These are phyloP conservation scores for Penicillium sp. DNA, from an alignment of 2,329 filamentous ascomycete species.

Conservation along the genomic window DNA sequence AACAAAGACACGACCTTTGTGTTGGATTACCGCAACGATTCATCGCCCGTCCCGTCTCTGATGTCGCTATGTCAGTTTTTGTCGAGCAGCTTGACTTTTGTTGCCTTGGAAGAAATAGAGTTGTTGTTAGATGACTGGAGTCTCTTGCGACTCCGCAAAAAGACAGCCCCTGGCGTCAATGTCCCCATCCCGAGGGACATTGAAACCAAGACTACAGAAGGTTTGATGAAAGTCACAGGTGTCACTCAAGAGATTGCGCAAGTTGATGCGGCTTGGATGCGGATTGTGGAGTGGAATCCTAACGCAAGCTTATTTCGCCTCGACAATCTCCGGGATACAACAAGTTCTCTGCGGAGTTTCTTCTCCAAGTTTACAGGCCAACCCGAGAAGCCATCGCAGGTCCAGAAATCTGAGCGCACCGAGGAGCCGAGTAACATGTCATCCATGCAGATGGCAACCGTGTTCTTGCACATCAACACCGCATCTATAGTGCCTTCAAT, in stretches of 20 bases:
- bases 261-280: constrained; percentile 88
- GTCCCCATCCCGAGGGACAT: constrained; percentile 75
- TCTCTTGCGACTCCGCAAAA: constrained; percentile 76
- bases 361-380: constrained; percentile 73
- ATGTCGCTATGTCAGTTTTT: constrained; percentile 87
- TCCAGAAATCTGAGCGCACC: constrained; percentile 59
- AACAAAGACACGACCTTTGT: constrained; percentile 84
- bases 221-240: constrained; percentile 79
- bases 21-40: constrained; percentile 86
- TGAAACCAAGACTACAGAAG: constrained; percentile 78
- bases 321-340: constrained; percentile 42
- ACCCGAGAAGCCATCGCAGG: constrained; percentile 35
- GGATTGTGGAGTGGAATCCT: constrained; percentile 78
- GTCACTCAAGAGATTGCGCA: constrained; percentile 85
- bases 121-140: constrained; percentile 87
- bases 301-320: constrained; percentile 45
- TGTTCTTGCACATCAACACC: constrained; percentile 85
- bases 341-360: constrained; percentile 70
- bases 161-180: constrained; percentile 72
- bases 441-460: constrained; percentile 68
- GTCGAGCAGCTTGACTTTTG: constrained; percentile 92
- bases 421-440: constrained; percentile 70
- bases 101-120: constrained; percentile 81
- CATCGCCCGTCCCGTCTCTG: constrained; percentile 80
- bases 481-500: constrained; percentile 78